Evolutionary conservation across 140 eudicot genomes (phyloP), one percentile per base, ranked within the genome.

Genomic region (Erigeron philadelphicus): DNA sequence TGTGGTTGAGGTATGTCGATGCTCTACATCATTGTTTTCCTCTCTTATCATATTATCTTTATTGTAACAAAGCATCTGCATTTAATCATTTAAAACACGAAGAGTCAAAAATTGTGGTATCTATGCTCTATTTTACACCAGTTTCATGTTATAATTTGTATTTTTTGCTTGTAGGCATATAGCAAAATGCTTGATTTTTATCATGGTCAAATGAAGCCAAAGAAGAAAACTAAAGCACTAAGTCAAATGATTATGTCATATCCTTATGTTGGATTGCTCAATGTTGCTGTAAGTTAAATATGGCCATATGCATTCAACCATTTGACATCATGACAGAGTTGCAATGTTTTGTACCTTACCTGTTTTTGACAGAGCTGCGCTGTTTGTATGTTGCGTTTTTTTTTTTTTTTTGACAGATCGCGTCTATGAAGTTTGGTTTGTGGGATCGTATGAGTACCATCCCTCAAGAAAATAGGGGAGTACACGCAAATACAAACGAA

Each of bases 231-330:
- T 17, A 80, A 68, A 84, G 64, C 63, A 44, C 41, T 53, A 25
- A 62, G 61, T 50, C n/a, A 53, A 12, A 64, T 79, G 66, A 81
- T 83, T 53, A 38, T 75, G 25, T 44, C 81, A 40, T 75, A 85
- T 64, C 96, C 96, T 42, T 76, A 75, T 60, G 65, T 68, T 72
- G 96, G 89, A 66, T 86, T 91, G 83, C 83, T 91, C 41, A 81
- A 88, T 79, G 89, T 87, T 68, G 95, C 96, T 73, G 97, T 91
- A 79, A 85, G 97, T 84, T 38, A 44, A 59, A 65, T 70, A 48
- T 56, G 11, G 12, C 38, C 44, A n/a, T 61, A 49, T 48, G 49
- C 57, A 35, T 67, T 48, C 57, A 63, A 31, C 3, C 21, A 31
- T 76, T 52, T 3, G 47, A 46, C 64, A 3, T 48, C 60, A 21